Evolutionary conservation across 352 stramenopile genomes (phyloP).

Genomic region (Pythium periplocum): DNA sequence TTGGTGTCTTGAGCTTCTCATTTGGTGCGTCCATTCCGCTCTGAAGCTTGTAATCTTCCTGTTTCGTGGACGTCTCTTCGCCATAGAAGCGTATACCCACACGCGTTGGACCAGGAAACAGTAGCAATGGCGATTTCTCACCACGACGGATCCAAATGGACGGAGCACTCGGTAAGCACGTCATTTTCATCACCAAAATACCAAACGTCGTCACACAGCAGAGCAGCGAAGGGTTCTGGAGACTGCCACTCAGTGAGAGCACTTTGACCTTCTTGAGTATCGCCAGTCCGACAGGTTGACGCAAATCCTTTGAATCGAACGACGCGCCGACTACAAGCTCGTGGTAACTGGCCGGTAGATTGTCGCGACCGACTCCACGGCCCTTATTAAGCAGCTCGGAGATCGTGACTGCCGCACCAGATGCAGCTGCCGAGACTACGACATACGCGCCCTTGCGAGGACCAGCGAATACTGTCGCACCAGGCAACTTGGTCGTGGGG

Average conservation of each 20-base stretch:
- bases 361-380: slow-evolving; percentile 41
- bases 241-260: slow-evolving; percentile 31
- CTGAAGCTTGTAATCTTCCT: slow-evolving; percentile 54
- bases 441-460: slow-evolving; percentile 38
- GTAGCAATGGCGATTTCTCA: slow-evolving; percentile 38
- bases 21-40: slow-evolving; percentile 31
- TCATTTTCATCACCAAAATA: slow-evolving; percentile 35
- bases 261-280: slow-evolving; percentile 55
- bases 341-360: slow-evolving; percentile 41
- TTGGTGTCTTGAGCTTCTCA: slow-evolving; percentile 30
- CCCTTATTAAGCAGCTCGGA: slow-evolving; percentile 62
- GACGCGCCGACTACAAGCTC: slow-evolving; percentile 41
- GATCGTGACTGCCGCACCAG: slow-evolving; percentile 31
- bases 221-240: slow-evolving; percentile 26
- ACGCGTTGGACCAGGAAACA: slow-evolving; percentile 31
- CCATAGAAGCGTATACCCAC: slow-evolving; percentile 42
- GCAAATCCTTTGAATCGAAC: slow-evolving; percentile 48
- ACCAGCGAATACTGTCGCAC: slow-evolving; percentile 33
- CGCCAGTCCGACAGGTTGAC: slow-evolving; percentile 5
- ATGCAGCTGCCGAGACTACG: slow-evolving; percentile 38
- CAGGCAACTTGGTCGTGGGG: slow-evolving; percentile 45
- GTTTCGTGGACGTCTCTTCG: slow-evolving; percentile 44
- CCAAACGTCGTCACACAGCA: slow-evolving; percentile 59
- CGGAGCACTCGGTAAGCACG: slow-evolving; percentile 24
- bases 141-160: slow-evolving; percentile 38